Conservation (phyloP, 331 rosid species). For the Cydonia oblonga region DNA sequence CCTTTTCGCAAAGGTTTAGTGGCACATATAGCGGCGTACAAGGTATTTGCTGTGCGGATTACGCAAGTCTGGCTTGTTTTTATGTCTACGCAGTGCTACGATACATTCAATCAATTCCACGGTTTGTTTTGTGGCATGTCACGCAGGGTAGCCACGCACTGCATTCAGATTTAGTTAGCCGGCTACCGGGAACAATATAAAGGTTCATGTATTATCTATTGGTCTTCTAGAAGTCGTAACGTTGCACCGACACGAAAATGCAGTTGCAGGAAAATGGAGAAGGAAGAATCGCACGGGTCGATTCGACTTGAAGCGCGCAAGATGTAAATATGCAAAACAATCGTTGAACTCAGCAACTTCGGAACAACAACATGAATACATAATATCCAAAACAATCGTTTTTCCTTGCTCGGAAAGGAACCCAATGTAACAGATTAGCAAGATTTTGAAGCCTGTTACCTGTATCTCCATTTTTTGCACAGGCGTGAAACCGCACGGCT, state of each 20-base stretch:
- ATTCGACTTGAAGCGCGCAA: neutral
- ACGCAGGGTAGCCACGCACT: conserved; percentile 73
- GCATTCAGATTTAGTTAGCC: conserved; percentile 56
- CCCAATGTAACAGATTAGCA: neutral
- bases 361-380: neutral
- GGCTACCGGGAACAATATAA: conserved; percentile 21
- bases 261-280: neutral
- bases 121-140: conserved; percentile 2
- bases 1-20: conserved; percentile 44
- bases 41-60: conserved; percentile 27
- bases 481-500: neutral
- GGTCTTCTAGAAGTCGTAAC: neutral
- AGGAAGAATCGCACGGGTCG: neutral
- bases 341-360: neutral
- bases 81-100: conserved; percentile 1
- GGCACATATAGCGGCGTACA: conserved; percentile 68
- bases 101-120: neutral
- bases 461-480: neutral
- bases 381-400: conserved; percentile 13
- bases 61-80: neutral
- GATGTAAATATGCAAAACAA: too few relatives aligned
- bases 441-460: conserved; percentile 1
- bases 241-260: neutral
- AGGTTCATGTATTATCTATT: neutral
- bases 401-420: conserved; percentile 3